phyloP scores from a whole-genome alignment of 176 grass and related monocot genomes.

The Sorghum bicolor region Sorghum_bicolor_NCBIv3 NC_012870.2:10041501-10042000 shows the following conservation, averaged over 20 bases:
- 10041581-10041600: constrained; percentile 70
- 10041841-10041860: neutral
- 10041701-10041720: constrained; percentile 12
- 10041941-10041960: constrained; percentile 85
- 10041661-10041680: neutral
- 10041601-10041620: neutral
- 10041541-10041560: constrained; percentile 78
- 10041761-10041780: neutral
- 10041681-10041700: neutral
- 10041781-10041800: neutral
- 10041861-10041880: neutral
- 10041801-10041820: neutral
- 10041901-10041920: no score
- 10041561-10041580: constrained; percentile 58
- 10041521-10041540: constrained; percentile 81
- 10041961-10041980: constrained; percentile 75
- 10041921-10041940: constrained; percentile 56
- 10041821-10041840: no score
- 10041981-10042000: constrained; percentile 92
- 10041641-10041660: neutral
- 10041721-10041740: constrained; percentile 82
- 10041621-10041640: neutral
- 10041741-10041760: constrained; percentile 74
- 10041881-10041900: neutral
- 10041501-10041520: constrained; percentile 68